Base-by-base conservation (phyloP, 108 stramenopile genomes). In the Cyclotella kingstonii region DNA sequence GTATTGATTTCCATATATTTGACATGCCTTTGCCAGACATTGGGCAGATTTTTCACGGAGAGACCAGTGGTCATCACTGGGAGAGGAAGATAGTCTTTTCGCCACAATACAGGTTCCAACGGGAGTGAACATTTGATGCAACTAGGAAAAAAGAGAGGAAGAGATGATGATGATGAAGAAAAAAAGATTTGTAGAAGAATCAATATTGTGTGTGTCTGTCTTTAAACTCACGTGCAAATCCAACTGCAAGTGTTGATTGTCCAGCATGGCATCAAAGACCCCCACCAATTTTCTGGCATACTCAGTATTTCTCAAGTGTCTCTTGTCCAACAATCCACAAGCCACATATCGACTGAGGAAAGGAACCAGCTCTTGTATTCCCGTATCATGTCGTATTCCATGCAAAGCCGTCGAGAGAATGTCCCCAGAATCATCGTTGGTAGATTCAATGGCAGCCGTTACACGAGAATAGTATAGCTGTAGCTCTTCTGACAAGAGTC, bases 51-150 rank as follows among this genome's bases (percentile, higher is more conserved):
- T 81, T 56, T 65, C 65, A 25, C 92, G 83, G 21, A 93, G 53
- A 7, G 64, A 48, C 86, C 88, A 90, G 55, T 90, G 87, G 54
- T 86, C 80, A 12, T 80, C 85, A 25, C 52, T 31, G 25, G 60
- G 29, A 10, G 58, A 62, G 0, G 28, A 44, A 11, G 84, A 78
- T 0, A 90, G 54, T n/a, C 71, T 77, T 52, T 87, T 79, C 1
- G 91, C 86, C n/a, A 93, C 92, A 38, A 90, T 70, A 41, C 84
- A 84, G 11, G 89, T 90, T 48, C 89, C 64, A 10, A 93, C 68
- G 2, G 85, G 81, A 22, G 84, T 84, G 46, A 93, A 60, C 40
- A 93, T 54, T 78, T 93, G 87, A 60, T 93, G 88, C 25, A 93
- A 47, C 59, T 60, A 33, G n/a, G 21, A 38, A 11, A 2, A 3